Conservation (phyloP, 2,329 filamentous ascomycete species). For the Amphichorda felina region DNA sequence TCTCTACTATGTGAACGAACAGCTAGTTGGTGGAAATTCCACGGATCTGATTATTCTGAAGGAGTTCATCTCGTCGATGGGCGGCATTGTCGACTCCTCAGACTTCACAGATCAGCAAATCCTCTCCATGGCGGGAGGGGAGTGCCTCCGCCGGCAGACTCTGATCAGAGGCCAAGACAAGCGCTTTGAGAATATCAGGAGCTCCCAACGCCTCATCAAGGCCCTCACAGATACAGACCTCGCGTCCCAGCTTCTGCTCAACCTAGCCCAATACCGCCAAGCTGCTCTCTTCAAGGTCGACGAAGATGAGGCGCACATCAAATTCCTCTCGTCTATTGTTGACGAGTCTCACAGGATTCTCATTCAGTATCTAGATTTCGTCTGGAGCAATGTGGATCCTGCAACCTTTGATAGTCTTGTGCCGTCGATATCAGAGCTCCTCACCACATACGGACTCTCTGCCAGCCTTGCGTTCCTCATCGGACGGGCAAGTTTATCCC, state of each 20-base stretch:
- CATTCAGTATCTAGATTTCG: conserved; percentile 77
- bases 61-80: conserved; percentile 86
- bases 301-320: conserved; percentile 68
- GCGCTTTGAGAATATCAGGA: conserved; percentile 62
- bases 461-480: conserved; percentile 78
- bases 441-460: conserved; percentile 69
- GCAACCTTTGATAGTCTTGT: conserved; percentile 70
- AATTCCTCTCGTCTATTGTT: conserved; percentile 75
- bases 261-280: conserved; percentile 81
- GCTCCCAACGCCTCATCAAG: conserved; percentile 69
- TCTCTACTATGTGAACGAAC: conserved; percentile 78
- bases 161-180: conserved; percentile 72
- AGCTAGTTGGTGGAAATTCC: conserved; percentile 71
- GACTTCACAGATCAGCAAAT: conserved; percentile 86
- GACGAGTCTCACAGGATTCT: conserved; percentile 84
- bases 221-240: conserved; percentile 68
- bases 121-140: conserved; percentile 77
- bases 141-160: conserved; percentile 66
- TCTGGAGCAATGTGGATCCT: conserved; percentile 65
- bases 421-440: conserved; percentile 61
- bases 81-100: conserved; percentile 75
- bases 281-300: conserved; percentile 69
- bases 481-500: conserved; percentile 60
- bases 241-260: conserved; percentile 73
- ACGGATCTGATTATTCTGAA: conserved; percentile 87